A percentile compares a stretch with the other conserved stretches of the same genome.
Conservation (phyloP, 768 basidiomycete genomes). For the Tulasnella sp. region DNA sequence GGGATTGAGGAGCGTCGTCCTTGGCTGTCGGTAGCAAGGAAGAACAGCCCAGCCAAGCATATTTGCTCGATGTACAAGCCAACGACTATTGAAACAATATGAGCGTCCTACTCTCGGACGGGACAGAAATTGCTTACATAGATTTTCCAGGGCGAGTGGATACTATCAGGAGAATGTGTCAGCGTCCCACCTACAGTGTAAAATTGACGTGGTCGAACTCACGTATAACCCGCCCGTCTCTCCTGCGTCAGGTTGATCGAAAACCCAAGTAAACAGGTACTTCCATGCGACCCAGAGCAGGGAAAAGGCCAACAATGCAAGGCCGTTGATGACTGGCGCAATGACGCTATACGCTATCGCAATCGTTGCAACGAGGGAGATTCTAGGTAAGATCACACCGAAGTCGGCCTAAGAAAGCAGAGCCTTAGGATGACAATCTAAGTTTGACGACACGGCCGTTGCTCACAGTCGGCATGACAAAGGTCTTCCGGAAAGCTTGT, state of each 20-base stretch:
- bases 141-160: slow-evolving; percentile 35
- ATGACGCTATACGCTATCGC: slow-evolving; percentile 47
- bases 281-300: slow-evolving; percentile 53
- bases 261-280: slow-evolving; percentile 41
- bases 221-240: slow-evolving; percentile 32
- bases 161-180: slow-evolving; percentile 24
- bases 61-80: slow-evolving; percentile 64
- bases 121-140: slow-evolving; percentile 19
- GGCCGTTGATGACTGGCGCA: slow-evolving; percentile 53
- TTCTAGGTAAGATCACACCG: slow-evolving; percentile 36
- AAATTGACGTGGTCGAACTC: neutral
- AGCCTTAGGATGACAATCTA: neutral
- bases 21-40: slow-evolving; percentile 34
- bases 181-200: slow-evolving; percentile 22
- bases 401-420: slow-evolving; percentile 33
- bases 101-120: neutral
- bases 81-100: slow-evolving; percentile 38
- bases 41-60: slow-evolving; percentile 54
- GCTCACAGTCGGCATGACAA: slow-evolving; percentile 41
- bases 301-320: slow-evolving; percentile 47
- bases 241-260: slow-evolving; percentile 39
- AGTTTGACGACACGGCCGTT: neutral
- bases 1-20: slow-evolving; percentile 27
- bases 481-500: slow-evolving; percentile 42
- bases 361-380: slow-evolving; percentile 40